A percentile compares a stretch with the other conserved stretches of the same genome.
phyloP scores from a whole-genome alignment of 768 basidiomycete species.

The Phallus indusiatus region DNA sequence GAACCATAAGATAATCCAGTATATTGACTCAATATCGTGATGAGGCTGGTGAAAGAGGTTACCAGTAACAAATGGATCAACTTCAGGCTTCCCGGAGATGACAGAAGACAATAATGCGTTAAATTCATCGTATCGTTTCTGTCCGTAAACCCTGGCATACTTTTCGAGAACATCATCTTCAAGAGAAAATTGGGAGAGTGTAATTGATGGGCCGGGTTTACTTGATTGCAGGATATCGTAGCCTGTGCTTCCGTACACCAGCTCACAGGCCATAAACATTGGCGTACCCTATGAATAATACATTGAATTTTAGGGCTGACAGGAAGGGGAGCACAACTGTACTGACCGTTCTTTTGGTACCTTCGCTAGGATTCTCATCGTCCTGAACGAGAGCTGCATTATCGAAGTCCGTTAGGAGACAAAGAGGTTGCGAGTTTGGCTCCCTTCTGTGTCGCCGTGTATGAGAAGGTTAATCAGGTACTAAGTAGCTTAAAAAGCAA shows the following conservation, averaged over 20 bases:
- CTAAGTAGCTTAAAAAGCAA: neutral
- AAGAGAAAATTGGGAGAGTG: neutral
- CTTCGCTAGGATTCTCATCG: neutral
- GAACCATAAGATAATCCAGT: neutral
- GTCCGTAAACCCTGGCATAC: neutral
- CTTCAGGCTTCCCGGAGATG: neutral
- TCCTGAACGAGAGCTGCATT: neutral
- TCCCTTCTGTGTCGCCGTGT: neutral
- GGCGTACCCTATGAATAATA: neutral
- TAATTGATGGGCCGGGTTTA: neutral
- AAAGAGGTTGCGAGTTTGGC: neutral
- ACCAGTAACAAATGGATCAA: neutral
- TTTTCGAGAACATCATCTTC: neutral
- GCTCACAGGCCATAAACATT: neutral
- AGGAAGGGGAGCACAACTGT: too few species aligned
- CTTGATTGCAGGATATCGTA: neutral
- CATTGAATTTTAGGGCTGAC: too few species aligned
- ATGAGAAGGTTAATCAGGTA: neutral
- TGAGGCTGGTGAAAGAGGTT: neutral
- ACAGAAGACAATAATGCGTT: too few species aligned
- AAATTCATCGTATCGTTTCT: neutral
- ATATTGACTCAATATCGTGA: neutral
- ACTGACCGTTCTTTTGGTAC: too few species aligned
- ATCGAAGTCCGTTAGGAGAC: neutral
- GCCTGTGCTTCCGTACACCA: neutral